Evolutionary conservation across 495 filamentous ascomycete species (phyloP).

Genomic region (Penicillium lividum): DNA sequence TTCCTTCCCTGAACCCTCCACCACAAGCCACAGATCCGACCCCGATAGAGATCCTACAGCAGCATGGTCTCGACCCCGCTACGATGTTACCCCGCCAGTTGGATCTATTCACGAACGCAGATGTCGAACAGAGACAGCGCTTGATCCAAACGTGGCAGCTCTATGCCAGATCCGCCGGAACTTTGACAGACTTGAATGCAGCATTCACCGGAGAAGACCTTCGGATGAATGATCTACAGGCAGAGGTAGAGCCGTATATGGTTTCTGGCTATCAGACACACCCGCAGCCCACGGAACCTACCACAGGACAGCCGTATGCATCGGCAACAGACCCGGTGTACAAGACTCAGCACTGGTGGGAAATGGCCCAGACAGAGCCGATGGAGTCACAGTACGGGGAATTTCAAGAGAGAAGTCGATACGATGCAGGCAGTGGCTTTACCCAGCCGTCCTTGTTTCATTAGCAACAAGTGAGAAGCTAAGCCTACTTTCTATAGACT

Average conservation of each 20-base stretch:
- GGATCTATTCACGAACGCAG: conserved; percentile 60
- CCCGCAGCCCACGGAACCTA: conserved; percentile 30
- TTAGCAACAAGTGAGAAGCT: neutral
- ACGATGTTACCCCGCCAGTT: conserved; percentile 58
- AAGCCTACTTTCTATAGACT: neutral
- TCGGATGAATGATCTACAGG: conserved; percentile 47
- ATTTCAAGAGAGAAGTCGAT: conserved; percentile 45
- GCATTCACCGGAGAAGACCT: conserved; percentile 42
- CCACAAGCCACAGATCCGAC: conserved; percentile 1
- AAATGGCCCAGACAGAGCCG: conserved; percentile 38
- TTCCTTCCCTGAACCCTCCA: conserved; percentile 13
- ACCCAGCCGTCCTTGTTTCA: conserved; percentile 4
- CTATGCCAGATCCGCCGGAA: conserved; percentile 40
- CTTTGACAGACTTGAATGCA: neutral
- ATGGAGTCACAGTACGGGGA: conserved; percentile 63
- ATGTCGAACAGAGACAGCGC: conserved; percentile 55
- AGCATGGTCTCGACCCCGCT: conserved; percentile 55
- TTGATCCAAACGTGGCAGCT: conserved; percentile 69
- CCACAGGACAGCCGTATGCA: conserved; percentile 50
- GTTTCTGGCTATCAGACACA: conserved; percentile 61
- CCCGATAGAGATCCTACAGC: conserved; percentile 36
- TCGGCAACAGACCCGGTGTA: conserved; percentile 65
- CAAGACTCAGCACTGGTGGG: conserved; percentile 46
- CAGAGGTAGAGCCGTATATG: conserved; percentile 69
- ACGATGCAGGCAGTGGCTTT: conserved; percentile 8